Evolutionary conservation across 2,329 filamentous ascomycete genomes (phyloP).

Genomic region (Colletotrichum sp.): DNA sequence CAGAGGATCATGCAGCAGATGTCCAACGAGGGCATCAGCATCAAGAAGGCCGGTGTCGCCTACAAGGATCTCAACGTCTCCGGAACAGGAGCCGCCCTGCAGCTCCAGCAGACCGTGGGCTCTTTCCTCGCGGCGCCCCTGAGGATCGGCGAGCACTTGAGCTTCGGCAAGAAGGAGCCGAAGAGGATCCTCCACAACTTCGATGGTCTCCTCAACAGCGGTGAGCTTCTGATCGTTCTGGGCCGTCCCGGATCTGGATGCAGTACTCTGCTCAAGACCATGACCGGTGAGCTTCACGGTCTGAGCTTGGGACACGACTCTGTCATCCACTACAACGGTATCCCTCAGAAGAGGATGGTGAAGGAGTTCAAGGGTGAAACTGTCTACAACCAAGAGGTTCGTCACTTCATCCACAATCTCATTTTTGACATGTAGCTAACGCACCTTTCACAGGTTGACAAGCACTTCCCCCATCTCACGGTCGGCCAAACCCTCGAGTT

Average conservation of each 20-base stretch:
- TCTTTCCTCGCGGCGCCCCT: slow-evolving; percentile 64
- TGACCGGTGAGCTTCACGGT: slow-evolving; percentile 65
- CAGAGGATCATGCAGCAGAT: slow-evolving; percentile 44
- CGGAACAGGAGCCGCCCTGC: slow-evolving; percentile 69
- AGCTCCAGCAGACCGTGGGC: slow-evolving; percentile 71
- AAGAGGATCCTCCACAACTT: slow-evolving; percentile 70
- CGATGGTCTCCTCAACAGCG: slow-evolving; percentile 66
- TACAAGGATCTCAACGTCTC: slow-evolving; percentile 71
- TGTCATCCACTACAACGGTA: slow-evolving; percentile 67
- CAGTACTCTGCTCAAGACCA: slow-evolving; percentile 66
- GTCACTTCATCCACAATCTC: not conserved
- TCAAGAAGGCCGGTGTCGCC: slow-evolving; percentile 62
- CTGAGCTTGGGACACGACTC: slow-evolving; percentile 56
- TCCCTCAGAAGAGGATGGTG: slow-evolving; percentile 56
- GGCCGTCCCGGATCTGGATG: slow-evolving; percentile 71
- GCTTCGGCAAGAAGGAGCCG: slow-evolving; percentile 44
- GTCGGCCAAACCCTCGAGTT: slow-evolving; percentile 78
- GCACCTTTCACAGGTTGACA: slow-evolving; percentile 54
- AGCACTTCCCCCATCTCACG: slow-evolving; percentile 79
- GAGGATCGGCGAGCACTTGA: slow-evolving; percentile 60
- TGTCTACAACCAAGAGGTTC: slow-evolving; percentile 76
- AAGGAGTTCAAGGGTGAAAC: slow-evolving; percentile 69
- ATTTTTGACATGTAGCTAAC: not conserved
- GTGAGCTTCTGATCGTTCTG: slow-evolving; percentile 73
- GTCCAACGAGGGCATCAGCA: slow-evolving; percentile 59